A percentile compares a stretch with the other conserved stretches of the same genome.
Evolutionary conservation across 495 filamentous ascomycete species (phyloP).

Genomic region (Tuber calosporum): DNA sequence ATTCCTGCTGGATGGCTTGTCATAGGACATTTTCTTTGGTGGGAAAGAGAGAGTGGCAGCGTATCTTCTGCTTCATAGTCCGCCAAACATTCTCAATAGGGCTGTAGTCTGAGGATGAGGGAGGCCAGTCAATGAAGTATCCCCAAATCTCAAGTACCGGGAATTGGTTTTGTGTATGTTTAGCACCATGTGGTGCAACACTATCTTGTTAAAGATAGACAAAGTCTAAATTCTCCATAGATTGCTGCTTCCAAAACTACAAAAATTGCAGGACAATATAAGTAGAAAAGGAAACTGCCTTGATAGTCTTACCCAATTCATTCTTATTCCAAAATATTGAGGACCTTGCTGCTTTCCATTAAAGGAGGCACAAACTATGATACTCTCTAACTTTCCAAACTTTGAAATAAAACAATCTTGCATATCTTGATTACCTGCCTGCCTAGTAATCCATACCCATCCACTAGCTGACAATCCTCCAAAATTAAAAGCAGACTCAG

Average conservation of each 20-base stretch:
- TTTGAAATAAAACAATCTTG: conserved; percentile 4
- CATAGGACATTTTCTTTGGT: neutral
- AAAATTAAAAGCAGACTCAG: neutral
- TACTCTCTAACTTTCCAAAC: neutral
- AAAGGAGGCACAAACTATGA: neutral
- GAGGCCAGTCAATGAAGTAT: conserved; percentile 6
- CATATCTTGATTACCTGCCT: neutral
- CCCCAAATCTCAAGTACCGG: neutral
- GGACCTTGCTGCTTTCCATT: conserved; percentile 1
- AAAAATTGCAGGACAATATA: conserved; percentile 6
- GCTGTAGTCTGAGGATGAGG: neutral
- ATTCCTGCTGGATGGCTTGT: conserved; percentile 10
- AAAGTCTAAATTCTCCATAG: neutral
- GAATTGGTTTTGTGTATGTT: neutral
- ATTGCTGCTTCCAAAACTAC: conserved; percentile 4
- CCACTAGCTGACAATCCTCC: neutral
- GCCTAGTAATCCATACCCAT: neutral
- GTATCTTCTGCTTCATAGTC: conserved; percentile 1
- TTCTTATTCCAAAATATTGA: conserved; percentile 17
- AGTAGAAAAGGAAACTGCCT: conserved; percentile 2
- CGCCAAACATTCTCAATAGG: conserved; percentile 14
- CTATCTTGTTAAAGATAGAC: conserved; percentile 6
- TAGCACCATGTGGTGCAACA: neutral
- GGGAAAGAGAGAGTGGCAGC: neutral
- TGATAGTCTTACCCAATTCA: conserved; percentile 3